Conservation (phyloP, 1,284 basidiomycete genomes). For the Rhizopogon parksii region DNA sequence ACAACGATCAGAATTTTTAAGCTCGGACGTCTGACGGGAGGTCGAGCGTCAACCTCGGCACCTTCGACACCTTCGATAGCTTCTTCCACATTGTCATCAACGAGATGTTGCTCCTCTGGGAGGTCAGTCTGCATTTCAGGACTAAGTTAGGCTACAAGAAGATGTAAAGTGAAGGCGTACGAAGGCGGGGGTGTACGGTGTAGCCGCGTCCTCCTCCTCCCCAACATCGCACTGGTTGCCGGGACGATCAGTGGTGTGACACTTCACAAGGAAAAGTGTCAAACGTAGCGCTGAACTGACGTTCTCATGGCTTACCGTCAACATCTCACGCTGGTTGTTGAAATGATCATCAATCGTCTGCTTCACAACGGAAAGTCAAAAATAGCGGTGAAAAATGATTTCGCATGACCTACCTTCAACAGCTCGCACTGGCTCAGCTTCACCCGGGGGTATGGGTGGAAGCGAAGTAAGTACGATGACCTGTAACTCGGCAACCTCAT, state of each 20-base stretch:
- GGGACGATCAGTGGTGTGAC: no score
- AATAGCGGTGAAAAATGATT: not conserved
- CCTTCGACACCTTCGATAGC: slow-evolving; percentile 13
- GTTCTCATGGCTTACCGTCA: no score
- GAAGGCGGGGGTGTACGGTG: not conserved
- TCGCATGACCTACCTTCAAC: slow-evolving; percentile 13
- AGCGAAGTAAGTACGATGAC: slow-evolving; percentile 3
- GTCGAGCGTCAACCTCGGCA: slow-evolving; percentile 1
- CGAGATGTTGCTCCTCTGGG: slow-evolving; percentile 5
- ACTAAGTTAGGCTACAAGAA: not conserved
- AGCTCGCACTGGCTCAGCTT: slow-evolving; percentile 9
- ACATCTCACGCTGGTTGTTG: not conserved
- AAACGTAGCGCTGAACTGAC: no score
- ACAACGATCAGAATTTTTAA: slow-evolving; percentile 21
- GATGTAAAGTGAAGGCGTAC: slow-evolving; percentile 5
- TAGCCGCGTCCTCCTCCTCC: not conserved
- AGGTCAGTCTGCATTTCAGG: slow-evolving; percentile 1
- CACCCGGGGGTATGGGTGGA: slow-evolving; percentile 7
- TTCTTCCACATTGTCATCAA: slow-evolving; percentile 2
- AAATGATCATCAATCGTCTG: slow-evolving; percentile 1
- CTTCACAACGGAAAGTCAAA: slow-evolving; percentile 3
- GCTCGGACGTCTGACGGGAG: slow-evolving; percentile 13
- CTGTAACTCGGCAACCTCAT: slow-evolving; percentile 6
- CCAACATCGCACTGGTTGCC: not conserved
- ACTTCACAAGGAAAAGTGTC: no score